These are phyloP conservation scores for Cylindrotheca fusiformis DNA, from an alignment of 108 stramenopile genomes.

Conservation along the genomic window DNA sequence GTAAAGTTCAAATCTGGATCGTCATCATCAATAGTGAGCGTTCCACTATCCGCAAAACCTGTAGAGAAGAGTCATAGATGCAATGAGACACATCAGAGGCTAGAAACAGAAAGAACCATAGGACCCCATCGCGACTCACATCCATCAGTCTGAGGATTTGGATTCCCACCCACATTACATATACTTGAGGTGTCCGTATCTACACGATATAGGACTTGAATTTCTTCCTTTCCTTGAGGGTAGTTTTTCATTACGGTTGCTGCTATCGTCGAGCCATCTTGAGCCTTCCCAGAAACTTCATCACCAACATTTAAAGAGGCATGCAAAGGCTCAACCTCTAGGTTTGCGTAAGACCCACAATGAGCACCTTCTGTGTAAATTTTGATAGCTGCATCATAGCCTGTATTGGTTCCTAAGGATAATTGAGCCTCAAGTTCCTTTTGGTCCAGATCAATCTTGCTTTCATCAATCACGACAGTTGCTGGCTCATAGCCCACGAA, in stretches of 20 bases:
- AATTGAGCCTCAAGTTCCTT: slow-evolving; percentile 29
- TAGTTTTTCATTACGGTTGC: slow-evolving; percentile 37
- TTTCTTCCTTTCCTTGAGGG: slow-evolving; percentile 19
- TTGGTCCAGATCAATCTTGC: slow-evolving; percentile 64
- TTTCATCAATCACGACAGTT: background rate
- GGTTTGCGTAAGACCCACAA: slow-evolving; percentile 53
- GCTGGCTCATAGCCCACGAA: background rate
- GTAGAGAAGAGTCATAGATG: background rate
- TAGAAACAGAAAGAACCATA: background rate
- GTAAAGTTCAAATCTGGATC: slow-evolving; percentile 19
- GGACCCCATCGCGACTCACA: slow-evolving; percentile 18
- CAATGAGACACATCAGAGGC: background rate
- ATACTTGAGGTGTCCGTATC: slow-evolving; percentile 45
- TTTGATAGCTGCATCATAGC: slow-evolving; percentile 33
- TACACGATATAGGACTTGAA: slow-evolving; percentile 50
- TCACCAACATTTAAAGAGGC: slow-evolving; percentile 23
- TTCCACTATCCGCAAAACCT: slow-evolving; percentile 23
- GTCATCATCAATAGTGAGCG: slow-evolving; percentile 8
- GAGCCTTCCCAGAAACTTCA: slow-evolving; percentile 26
- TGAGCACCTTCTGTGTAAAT: slow-evolving; percentile 65
- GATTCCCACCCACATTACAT: slow-evolving; percentile 68
- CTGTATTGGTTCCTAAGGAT: slow-evolving; percentile 18
- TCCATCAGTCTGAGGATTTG: slow-evolving; percentile 26
- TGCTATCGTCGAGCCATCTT: slow-evolving; percentile 26
- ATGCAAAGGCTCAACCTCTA: slow-evolving; percentile 32